Percentiles rank a stretch among this genome's conserved stretches.
phyloP scores from a whole-genome alignment of 2,329 filamentous ascomycete genomes.

The Apiospora sp. region DNA sequence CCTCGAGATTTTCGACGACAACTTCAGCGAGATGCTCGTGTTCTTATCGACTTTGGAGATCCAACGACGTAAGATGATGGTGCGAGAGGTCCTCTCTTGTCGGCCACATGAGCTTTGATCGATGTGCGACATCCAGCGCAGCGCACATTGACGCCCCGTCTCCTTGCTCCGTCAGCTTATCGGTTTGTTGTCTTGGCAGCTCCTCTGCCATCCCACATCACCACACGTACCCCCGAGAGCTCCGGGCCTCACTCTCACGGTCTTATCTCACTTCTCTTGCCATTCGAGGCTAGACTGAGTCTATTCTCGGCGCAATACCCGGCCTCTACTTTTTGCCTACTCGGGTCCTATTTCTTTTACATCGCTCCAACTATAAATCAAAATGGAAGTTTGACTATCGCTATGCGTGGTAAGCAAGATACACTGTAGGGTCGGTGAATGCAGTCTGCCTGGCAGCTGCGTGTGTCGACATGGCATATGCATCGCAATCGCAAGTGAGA shows the following conservation, averaged over 20 bases:
- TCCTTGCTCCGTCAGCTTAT: conserved; percentile 17
- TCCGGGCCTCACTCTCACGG: conserved; percentile 10
- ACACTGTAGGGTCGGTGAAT: not conserved
- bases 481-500: not conserved
- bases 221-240: not conserved
- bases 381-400: not conserved
- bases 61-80: not conserved
- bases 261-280: not conserved
- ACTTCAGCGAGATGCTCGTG: conserved; percentile 1
- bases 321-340: not conserved
- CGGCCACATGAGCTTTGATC: not conserved
- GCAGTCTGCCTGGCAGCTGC: not conserved
- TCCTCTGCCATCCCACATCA: not conserved
- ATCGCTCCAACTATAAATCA: not conserved
- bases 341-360: not conserved
- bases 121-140: conserved; percentile 6
- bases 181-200: conserved; percentile 8
- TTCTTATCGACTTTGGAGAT: not conserved
- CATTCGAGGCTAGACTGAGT: not conserved
- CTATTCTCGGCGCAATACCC: not conserved
- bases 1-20: conserved; percentile 1
- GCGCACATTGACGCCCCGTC: not conserved
- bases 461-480: not conserved
- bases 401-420: not conserved
- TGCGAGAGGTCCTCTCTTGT: not conserved